Evolutionary conservation across 106 monocot species (phyloP).

Genomic region (Allium sativum): DNA sequence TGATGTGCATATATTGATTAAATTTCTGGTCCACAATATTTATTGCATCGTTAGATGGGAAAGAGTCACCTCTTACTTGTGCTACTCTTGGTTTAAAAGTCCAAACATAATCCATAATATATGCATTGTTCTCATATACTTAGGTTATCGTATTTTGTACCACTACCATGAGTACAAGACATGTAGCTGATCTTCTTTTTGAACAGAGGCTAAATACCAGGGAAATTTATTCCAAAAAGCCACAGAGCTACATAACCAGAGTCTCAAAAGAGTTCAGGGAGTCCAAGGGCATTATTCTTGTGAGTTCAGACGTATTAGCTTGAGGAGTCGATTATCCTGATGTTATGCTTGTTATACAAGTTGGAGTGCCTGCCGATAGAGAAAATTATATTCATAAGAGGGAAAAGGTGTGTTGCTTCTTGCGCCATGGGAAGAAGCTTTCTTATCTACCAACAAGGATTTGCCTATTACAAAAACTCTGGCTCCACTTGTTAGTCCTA

Average conservation of each 20-base stretch:
- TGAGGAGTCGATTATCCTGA: slow-evolving; percentile 72
- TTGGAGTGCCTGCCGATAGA: slow-evolving; percentile 77
- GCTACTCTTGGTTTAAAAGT: too few species aligned
- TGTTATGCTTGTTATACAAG: slow-evolving; percentile 71
- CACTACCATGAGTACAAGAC: slow-evolving; percentile 62
- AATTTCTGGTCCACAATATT: too few species aligned
- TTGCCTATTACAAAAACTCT: slow-evolving; percentile 49
- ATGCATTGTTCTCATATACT: slow-evolving; percentile 6
- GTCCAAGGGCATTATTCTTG: slow-evolving; percentile 74
- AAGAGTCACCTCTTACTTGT: too few species aligned
- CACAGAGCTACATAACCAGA: slow-evolving; percentile 62
- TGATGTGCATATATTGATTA: too few species aligned
- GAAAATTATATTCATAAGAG: slow-evolving; percentile 71
- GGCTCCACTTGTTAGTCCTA: slow-evolving; percentile 4
- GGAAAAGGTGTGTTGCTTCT: slow-evolving; percentile 58
- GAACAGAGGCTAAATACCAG: slow-evolving; percentile 60
- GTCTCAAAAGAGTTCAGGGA: slow-evolving; percentile 74
- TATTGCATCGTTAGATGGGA: too few species aligned
- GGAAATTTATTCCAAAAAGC: slow-evolving; percentile 75
- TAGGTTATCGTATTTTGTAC: slow-evolving; percentile 79
- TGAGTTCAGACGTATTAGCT: slow-evolving; percentile 77
- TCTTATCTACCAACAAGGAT: slow-evolving; percentile 45
- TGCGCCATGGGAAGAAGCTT: slow-evolving; percentile 81
- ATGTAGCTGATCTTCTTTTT: slow-evolving; percentile 55
- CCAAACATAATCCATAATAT: too few species aligned